Evolutionary conservation across 768 basidiomycete genomes (phyloP).

Genomic region (Leccinum olivaceopallidum): DNA sequence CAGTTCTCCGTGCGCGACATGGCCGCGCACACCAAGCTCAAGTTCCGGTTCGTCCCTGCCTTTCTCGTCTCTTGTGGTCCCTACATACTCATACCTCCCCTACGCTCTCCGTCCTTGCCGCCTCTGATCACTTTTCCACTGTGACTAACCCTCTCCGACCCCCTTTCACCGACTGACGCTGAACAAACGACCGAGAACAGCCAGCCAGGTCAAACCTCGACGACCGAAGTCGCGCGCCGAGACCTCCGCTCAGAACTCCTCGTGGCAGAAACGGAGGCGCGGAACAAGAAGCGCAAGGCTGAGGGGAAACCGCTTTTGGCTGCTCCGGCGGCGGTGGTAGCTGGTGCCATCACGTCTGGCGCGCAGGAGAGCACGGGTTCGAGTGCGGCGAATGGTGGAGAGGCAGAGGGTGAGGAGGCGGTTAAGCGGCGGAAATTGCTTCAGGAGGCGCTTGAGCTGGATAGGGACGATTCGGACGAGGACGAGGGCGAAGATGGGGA

Average conservation of each 20-base stretch:
- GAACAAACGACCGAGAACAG: conserved; percentile 34
- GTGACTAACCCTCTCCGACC: not conserved
- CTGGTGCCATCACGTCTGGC: not conserved
- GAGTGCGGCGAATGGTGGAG: conserved; percentile 34
- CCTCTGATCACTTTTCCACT: not conserved
- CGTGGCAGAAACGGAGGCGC: conserved; percentile 82
- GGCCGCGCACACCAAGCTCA: conserved; percentile 95
- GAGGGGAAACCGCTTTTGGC: conserved; percentile 55
- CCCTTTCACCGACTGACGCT: not conserved
- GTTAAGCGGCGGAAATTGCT: conserved; percentile 87
- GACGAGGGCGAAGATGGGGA: conserved; percentile 50
- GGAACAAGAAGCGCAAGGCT: conserved; percentile 90
- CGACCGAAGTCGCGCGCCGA: conserved; percentile 69
- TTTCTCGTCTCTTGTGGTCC: not conserved
- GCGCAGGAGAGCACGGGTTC: not conserved
- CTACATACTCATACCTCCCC: not conserved
- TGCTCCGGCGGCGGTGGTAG: conserved; percentile 30
- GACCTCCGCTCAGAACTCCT: conserved; percentile 86
- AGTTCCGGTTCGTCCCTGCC: conserved; percentile 72
- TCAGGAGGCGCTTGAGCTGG: conserved; percentile 83
- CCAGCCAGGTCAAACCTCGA: conserved; percentile 88
- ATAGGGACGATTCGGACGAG: conserved; percentile 87
- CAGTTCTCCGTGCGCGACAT: conserved; percentile 94
- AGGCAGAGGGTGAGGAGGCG: conserved; percentile 62
- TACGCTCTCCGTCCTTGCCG: not conserved